These are phyloP conservation scores for Melastoma candidum DNA, from an alignment of 441 rosid species.

Conservation along the genomic window DNA sequence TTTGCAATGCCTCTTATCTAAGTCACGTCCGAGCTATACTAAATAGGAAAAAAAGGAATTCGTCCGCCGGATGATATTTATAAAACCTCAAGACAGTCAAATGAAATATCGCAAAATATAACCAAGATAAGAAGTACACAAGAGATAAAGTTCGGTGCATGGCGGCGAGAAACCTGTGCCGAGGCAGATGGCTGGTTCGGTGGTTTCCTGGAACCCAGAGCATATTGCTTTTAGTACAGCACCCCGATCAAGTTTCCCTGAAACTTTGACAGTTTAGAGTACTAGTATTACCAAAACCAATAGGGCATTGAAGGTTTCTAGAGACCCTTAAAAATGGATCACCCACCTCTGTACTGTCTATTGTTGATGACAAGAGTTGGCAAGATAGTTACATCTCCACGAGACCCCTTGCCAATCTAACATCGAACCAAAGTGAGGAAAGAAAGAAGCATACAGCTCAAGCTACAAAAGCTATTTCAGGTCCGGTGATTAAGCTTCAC, in stretches of 20 bases:
- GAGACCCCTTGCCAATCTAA: slow-evolving; percentile 83
- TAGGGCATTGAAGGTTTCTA: neutral
- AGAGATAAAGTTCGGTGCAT: too few relatives aligned
- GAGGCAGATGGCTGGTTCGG: slow-evolving; percentile 13
- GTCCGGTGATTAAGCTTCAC: neutral
- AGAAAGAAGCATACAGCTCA: too few relatives aligned
- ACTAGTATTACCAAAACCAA: neutral
- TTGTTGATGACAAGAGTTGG: slow-evolving; percentile 78
- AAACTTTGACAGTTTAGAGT: neutral
- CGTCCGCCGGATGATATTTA: too few relatives aligned
- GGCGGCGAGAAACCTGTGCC: slow-evolving; percentile 1
- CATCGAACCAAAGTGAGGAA: neutral
- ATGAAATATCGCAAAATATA: too few relatives aligned
- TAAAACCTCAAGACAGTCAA: too few relatives aligned
- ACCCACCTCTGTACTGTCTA: slow-evolving; percentile 35
- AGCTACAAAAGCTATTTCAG: too few relatives aligned
- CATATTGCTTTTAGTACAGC: neutral
- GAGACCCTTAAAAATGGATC: neutral
- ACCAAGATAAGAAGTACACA: too few relatives aligned
- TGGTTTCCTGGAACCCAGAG: neutral
- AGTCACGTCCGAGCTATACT: too few relatives aligned
- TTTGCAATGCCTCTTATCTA: too few relatives aligned
- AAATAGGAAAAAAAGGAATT: too few relatives aligned
- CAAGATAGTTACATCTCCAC: slow-evolving; percentile 82
- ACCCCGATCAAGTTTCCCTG: slow-evolving; percentile 10